Conservation (phyloP, 495 filamentous ascomycete genomes). For the Clavariopsis aquatica region DNA sequence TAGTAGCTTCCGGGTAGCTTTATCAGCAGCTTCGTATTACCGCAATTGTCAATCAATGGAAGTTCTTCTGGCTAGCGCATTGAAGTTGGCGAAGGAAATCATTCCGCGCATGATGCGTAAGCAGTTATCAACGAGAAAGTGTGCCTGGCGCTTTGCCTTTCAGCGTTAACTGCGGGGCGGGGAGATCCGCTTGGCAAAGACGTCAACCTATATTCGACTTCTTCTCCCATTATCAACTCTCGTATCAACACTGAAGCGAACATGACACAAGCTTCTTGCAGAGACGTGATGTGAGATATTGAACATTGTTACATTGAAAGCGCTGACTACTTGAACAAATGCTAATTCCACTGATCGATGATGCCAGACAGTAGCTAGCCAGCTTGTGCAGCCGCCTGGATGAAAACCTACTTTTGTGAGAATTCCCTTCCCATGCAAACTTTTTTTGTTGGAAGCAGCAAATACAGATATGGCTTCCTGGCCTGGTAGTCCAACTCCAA, state of each 20-base stretch:
- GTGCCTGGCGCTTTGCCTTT: slow-evolving; percentile 7
- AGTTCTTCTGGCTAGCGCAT: not conserved
- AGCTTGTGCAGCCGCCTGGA: not conserved
- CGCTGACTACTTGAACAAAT: not conserved
- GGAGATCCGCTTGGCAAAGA: not conserved
- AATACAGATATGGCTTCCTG: slow-evolving; percentile 16
- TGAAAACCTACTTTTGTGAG: slow-evolving; percentile 17
- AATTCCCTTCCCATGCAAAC: not conserved
- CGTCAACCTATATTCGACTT: not conserved
- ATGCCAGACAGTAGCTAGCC: not conserved
- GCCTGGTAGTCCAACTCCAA: slow-evolving; percentile 30
- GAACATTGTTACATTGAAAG: not conserved
- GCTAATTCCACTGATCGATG: not conserved
- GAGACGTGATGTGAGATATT: not conserved
- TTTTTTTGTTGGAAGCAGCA: slow-evolving; percentile 1
- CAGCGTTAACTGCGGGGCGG: not conserved
- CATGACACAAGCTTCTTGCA: too few species aligned
- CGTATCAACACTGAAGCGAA: too few species aligned
- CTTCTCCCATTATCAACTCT: too few species aligned
- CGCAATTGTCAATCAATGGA: not conserved
- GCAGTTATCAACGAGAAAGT: not conserved
- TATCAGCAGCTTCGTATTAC: not conserved
- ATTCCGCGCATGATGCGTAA: too few species aligned
- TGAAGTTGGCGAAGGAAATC: too few species aligned
- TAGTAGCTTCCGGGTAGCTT: not conserved